Evolutionary conservation across 2,329 filamentous ascomycete genomes (phyloP), one percentile per base, ranked within the genome.

Genomic region (Beauveria rudraprayagi): DNA sequence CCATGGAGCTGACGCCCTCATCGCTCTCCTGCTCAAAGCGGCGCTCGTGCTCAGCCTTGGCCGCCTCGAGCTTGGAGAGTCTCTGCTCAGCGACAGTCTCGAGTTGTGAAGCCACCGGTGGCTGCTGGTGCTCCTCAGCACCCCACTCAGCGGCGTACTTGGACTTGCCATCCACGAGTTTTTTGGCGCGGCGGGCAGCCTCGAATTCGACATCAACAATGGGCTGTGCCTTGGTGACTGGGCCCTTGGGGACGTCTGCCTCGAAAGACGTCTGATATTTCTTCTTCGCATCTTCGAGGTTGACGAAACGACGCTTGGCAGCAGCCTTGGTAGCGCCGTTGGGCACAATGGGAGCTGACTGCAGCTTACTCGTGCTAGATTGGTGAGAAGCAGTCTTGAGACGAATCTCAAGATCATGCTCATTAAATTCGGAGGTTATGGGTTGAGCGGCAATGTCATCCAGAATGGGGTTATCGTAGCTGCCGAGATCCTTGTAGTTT

Each of bases 1-100:
- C 75, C 70, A 77, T 75, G 5, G 75, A 77, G 52, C 70, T 70
- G 24, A 69, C 55, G 11, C 72, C 73, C 5, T 66, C 67, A 5
- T 73, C 70, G 26, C 69, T 70, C 3, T 64, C 65, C 4, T 71
- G 66, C 37, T 56, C 60, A 26, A 53, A 51, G 46, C 37, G 56
- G 34, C 44, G 55, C 55, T 63, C 60, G 43, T 61, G 53, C 6
- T 68, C 52, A 16, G 57, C 64, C 41, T 62, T 62, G 56, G 61
- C 30, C 22, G 41, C 24, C 34, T 62, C 51, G 3, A 62, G 61
- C 26, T 55, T 50, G 37, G 55, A 43, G 16, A 57, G 28, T 6
- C 53, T 17, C 52, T 56, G 22, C 37, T 61, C 51, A 17, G 59
- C 51, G 17, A 50, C 44, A 19, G 51, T 11, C 43, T 61, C 59